A percentile compares a stretch with the other conserved stretches of the same genome.
Conservation (phyloP, 129 eudicot genomes). For the Artemisia annua region DNA sequence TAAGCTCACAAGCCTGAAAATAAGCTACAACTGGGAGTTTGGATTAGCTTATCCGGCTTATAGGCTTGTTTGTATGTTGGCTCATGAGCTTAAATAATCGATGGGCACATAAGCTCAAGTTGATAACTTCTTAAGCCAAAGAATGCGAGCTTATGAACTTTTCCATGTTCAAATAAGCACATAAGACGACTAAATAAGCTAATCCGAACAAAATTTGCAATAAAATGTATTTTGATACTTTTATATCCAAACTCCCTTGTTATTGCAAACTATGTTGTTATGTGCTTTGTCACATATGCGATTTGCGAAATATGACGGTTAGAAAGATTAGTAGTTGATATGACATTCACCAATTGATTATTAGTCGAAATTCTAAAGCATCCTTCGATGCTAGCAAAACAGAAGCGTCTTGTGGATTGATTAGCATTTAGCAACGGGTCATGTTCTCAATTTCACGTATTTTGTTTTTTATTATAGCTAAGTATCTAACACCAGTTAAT, state of each 20-base stretch:
- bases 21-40: no score
- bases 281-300: not conserved
- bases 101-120: no score
- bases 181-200: not conserved
- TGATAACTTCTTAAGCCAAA: no score
- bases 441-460: not conserved
- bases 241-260: not conserved
- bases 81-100: no score
- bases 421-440: not conserved
- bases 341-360: not conserved
- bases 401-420: not conserved
- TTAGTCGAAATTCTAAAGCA: no score
- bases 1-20: no score
- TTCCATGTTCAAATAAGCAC: no score
- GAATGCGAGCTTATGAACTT: no score
- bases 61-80: no score
- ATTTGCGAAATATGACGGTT: not conserved
- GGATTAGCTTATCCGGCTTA: no score
- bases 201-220: not conserved
- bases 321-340: not conserved
- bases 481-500: not conserved
- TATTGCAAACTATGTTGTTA: constrained; percentile 4
- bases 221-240: not conserved
- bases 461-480: not conserved
- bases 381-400: not conserved